A percentile compares a stretch with the other conserved stretches of the same genome.
phyloP scores from a whole-genome alignment of 75 land plant species.

The Picea glauca region DNA sequence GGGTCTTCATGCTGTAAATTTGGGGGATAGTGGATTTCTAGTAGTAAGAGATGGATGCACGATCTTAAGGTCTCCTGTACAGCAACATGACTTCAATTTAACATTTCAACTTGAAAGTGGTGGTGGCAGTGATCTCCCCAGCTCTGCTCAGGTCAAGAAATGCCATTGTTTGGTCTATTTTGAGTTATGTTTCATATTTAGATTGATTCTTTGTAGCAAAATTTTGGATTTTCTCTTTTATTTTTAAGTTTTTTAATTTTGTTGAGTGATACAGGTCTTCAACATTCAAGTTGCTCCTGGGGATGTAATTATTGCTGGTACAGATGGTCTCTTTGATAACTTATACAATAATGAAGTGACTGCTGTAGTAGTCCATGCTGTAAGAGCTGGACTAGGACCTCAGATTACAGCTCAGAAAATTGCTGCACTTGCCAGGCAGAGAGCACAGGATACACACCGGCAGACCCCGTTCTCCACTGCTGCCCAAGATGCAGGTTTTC shows the following conservation, averaged over 20 bases:
- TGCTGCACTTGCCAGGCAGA: slow-evolving; percentile 77
- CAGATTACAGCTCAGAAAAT: slow-evolving; percentile 91
- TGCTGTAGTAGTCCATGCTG: slow-evolving; percentile 79
- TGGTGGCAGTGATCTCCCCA: slow-evolving; percentile 70
- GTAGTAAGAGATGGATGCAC: slow-evolving; percentile 79
- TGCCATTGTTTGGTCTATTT: background rate
- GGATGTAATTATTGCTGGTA: slow-evolving; percentile 94
- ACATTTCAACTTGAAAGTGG: slow-evolving; percentile 88
- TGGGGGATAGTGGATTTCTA: slow-evolving; percentile 95
- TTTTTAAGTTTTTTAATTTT: background rate
- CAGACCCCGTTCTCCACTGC: slow-evolving; percentile 99
- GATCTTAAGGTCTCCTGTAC: slow-evolving; percentile 81
- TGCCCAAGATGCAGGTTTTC: slow-evolving; percentile 95
- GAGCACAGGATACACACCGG: slow-evolving; percentile 75
- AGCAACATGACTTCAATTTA: slow-evolving; percentile 91
- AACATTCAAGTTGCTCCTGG: slow-evolving; percentile 78
- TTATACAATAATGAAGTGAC: slow-evolving; percentile 84
- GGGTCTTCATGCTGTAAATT: slow-evolving; percentile 88
- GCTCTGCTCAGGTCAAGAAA: slow-evolving; percentile 78
- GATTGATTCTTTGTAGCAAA: background rate
- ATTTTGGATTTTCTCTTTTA: background rate
- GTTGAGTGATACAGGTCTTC: slow-evolving; percentile 70
- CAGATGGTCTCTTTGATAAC: slow-evolving; percentile 97
- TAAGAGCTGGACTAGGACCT: slow-evolving; percentile 83
- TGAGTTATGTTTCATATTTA: background rate